Evolutionary conservation across 352 stramenopile genomes (phyloP).

Genomic region (Pythium biforme): DNA sequence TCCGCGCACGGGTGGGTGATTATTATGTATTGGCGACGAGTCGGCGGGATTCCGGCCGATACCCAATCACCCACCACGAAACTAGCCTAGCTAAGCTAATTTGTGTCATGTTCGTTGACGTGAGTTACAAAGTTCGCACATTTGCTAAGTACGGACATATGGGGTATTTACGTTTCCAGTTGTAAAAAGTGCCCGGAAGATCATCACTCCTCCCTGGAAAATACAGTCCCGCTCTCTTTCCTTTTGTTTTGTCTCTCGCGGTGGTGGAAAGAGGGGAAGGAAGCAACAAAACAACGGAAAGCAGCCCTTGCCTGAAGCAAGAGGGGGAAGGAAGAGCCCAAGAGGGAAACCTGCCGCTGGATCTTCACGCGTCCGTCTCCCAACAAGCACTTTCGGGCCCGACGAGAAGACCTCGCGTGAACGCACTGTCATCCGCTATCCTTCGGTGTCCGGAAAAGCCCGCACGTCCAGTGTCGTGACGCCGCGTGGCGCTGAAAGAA

Average conservation of each 20-base stretch:
- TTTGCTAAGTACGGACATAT: neutral
- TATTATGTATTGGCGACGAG: too few species aligned
- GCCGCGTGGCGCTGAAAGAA: neutral
- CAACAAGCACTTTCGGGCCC: too few species aligned
- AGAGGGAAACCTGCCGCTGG: too few species aligned
- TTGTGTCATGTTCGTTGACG: too few species aligned
- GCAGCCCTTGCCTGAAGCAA: neutral
- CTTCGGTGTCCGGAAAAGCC: too few species aligned
- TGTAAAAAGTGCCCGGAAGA: conserved; percentile 14
- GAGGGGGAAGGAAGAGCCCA: too few species aligned
- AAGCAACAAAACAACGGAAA: conserved; percentile 10
- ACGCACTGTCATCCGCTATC: too few species aligned
- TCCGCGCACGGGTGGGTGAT: too few species aligned
- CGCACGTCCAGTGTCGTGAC: neutral
- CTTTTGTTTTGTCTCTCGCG: conserved; percentile 10
- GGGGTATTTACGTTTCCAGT: neutral
- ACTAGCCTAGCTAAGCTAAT: neutral
- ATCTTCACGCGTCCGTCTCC: too few species aligned
- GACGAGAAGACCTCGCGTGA: neutral
- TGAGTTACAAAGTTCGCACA: neutral
- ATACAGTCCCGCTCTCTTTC: neutral
- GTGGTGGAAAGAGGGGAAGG: conserved; percentile 2
- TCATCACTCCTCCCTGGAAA: conserved; percentile 12
- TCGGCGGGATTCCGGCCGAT: too few species aligned
- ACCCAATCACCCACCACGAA: neutral